Percentiles rank a stretch among this genome's conserved stretches.
phyloP scores from a whole-genome alignment of 2,329 filamentous ascomycete genomes.

The Sporothrix dimorphospora region DNA sequence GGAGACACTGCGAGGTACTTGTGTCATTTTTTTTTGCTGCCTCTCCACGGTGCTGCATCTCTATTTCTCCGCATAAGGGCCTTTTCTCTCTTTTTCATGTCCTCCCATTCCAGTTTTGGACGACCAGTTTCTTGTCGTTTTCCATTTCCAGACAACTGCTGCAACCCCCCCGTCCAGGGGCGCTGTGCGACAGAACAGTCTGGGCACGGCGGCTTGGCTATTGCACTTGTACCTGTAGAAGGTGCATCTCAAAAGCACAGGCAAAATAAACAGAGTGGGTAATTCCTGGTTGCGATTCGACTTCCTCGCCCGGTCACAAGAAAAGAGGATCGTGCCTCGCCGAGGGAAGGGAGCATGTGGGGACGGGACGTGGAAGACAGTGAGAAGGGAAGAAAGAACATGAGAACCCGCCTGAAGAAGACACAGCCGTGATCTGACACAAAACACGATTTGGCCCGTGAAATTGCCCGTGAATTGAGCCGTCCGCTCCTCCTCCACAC shows the following conservation, averaged over 20 bases:
- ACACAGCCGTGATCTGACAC: constrained; percentile 20
- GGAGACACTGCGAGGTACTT: not conserved
- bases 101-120: not conserved
- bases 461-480: constrained; percentile 24
- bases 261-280: not conserved
- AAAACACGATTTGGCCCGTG: constrained; percentile 23
- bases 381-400: not conserved
- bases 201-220: constrained; percentile 11
- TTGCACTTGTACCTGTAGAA: not conserved
- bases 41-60: not conserved
- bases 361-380: constrained; percentile 7
- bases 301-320: constrained; percentile 6
- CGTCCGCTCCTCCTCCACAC: constrained; percentile 8
- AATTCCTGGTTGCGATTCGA: constrained; percentile 4
- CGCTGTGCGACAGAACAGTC: not conserved
- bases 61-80: constrained; percentile 20
- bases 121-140: not conserved
- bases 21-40: not conserved
- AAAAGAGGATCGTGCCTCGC: constrained; percentile 6
- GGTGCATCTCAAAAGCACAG: not conserved
- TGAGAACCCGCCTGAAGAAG: not conserved
- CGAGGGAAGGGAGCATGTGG: constrained; percentile 11
- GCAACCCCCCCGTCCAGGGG: not conserved
- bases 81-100: not conserved
- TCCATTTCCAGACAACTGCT: not conserved